A percentile compares a stretch with the other conserved stretches of the same genome.
These are phyloP conservation scores for Fusarium oligoseptatum DNA, from an alignment of 2,329 filamentous ascomycete species.

Conservation along the genomic window DNA sequence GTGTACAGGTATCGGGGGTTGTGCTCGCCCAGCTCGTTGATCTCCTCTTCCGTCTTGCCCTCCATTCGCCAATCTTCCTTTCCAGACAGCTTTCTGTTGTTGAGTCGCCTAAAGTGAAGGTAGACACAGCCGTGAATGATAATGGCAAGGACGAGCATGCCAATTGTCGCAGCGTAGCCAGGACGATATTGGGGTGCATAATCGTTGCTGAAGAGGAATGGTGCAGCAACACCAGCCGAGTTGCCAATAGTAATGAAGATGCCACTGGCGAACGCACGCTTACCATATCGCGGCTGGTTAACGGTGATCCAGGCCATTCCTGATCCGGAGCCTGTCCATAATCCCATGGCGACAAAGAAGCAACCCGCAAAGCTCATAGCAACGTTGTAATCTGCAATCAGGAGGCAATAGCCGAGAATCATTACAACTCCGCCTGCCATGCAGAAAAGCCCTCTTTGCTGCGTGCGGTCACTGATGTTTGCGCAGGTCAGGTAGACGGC, in stretches of 20 bases:
- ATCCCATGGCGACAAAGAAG: constrained; percentile 9
- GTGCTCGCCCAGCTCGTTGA: constrained; percentile 4
- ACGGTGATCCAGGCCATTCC: constrained; percentile 16
- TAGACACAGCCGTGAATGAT: constrained; percentile 5
- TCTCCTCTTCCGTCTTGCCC: constrained; percentile 10
- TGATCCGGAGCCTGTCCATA: constrained; percentile 10
- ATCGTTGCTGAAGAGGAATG: constrained; percentile 8
- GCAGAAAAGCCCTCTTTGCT: constrained; percentile 10
- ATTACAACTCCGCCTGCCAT: constrained; percentile 6
- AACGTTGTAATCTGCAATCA: constrained; percentile 4
- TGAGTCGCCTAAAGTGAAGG: constrained; percentile 7
- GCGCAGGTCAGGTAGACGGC: constrained; percentile 7
- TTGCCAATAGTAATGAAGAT: constrained; percentile 14
- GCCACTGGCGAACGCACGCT: constrained; percentile 12
- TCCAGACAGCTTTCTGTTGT: constrained; percentile 6
- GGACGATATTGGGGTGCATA: constrained; percentile 3
- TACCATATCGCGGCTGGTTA: constrained; percentile 10
- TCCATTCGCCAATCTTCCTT: constrained; percentile 15
- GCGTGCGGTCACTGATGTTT: constrained; percentile 15
- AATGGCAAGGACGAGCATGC: constrained; percentile 9
- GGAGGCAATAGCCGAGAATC: constrained; percentile 7
- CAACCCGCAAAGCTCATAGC: constrained; percentile 11
- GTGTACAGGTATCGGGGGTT: constrained; percentile 15
- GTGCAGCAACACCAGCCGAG: constrained; percentile 9
- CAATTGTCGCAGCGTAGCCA: constrained; percentile 5